A percentile compares a stretch with the other conserved stretches of the same genome.
phyloP scores from a whole-genome alignment of 257 asterid species.

The Nicotiana tomentosiformis region DNA sequence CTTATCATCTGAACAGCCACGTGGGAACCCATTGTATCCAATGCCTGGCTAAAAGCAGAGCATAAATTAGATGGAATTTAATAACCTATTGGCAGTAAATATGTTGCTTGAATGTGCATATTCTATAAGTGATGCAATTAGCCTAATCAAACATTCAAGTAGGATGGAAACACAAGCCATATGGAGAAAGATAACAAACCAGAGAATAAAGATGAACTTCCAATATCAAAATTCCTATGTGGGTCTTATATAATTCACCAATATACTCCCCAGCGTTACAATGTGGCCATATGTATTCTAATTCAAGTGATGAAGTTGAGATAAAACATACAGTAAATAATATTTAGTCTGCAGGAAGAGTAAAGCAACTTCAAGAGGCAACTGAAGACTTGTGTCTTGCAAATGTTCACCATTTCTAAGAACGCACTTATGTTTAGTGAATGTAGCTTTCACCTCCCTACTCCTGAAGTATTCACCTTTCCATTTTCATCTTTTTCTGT shows the following conservation, averaged over 20 bases:
- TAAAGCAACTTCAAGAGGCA: neutral
- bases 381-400: neutral
- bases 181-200: neutral
- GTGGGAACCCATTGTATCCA: conserved; percentile 96
- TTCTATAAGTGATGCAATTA: neutral
- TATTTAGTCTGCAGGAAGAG: neutral
- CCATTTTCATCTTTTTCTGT: neutral
- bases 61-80: conserved; percentile 13
- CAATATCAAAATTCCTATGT: neutral
- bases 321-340: neutral
- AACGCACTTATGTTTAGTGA: neutral
- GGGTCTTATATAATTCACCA: neutral
- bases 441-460: neutral
- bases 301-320: neutral
- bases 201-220: neutral
- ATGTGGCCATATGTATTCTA: neutral
- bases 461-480: neutral
- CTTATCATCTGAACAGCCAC: conserved; percentile 92
- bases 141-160: neutral
- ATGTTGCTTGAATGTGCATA: neutral
- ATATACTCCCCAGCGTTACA: neutral
- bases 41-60: conserved; percentile 41
- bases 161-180: neutral
- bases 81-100: conserved; percentile 8
- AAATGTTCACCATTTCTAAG: neutral